Percentiles rank a stretch among this genome's conserved stretches.
Evolutionary conservation across 2,329 filamentous ascomycete genomes (phyloP).

Genomic region (Paracoccidioides lutzii): DNA sequence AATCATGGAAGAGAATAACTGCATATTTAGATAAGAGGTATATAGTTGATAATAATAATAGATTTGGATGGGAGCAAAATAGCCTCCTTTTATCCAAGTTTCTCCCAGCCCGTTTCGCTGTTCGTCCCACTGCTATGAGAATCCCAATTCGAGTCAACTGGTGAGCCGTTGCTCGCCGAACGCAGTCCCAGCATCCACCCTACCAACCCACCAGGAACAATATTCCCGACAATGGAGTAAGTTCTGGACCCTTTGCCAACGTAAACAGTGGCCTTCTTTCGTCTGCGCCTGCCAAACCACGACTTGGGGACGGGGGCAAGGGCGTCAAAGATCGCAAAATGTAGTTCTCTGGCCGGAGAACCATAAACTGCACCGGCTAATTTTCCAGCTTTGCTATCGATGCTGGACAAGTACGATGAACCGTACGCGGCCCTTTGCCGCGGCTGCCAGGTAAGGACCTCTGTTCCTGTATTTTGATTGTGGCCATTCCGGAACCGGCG

Average conservation of each 20-base stretch:
- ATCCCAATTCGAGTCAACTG: slow-evolving; percentile 11
- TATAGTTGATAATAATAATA: neutral
- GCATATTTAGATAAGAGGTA: neutral
- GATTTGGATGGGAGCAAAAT: neutral
- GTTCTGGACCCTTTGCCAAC: slow-evolving; percentile 74
- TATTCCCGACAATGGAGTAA: slow-evolving; percentile 75
- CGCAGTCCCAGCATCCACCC: slow-evolving; percentile 85
- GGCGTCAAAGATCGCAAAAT: slow-evolving; percentile 83
- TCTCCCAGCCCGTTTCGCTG: slow-evolving; percentile 27
- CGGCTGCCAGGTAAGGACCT: slow-evolving; percentile 48
- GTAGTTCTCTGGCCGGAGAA: slow-evolving; percentile 62
- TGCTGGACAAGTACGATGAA: slow-evolving; percentile 30
- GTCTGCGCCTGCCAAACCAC: slow-evolving; percentile 25
- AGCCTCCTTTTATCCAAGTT: slow-evolving; percentile 10
- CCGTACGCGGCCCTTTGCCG: slow-evolving; percentile 42
- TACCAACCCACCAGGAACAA: slow-evolving; percentile 65
- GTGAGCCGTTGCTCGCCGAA: slow-evolving; percentile 12
- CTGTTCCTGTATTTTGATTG: slow-evolving; percentile 33
- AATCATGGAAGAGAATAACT: slow-evolving; percentile 11
- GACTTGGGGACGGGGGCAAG: slow-evolving; percentile 43
- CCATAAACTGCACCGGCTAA: slow-evolving; percentile 39
- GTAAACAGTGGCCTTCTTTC: slow-evolving; percentile 48
- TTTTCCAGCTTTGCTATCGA: slow-evolving; percentile 29
- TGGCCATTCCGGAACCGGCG: slow-evolving; percentile 39
- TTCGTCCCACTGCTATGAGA: slow-evolving; percentile 17